Evolutionary conservation across 768 basidiomycete species (phyloP).

Genomic region (Boletus patriciae): DNA sequence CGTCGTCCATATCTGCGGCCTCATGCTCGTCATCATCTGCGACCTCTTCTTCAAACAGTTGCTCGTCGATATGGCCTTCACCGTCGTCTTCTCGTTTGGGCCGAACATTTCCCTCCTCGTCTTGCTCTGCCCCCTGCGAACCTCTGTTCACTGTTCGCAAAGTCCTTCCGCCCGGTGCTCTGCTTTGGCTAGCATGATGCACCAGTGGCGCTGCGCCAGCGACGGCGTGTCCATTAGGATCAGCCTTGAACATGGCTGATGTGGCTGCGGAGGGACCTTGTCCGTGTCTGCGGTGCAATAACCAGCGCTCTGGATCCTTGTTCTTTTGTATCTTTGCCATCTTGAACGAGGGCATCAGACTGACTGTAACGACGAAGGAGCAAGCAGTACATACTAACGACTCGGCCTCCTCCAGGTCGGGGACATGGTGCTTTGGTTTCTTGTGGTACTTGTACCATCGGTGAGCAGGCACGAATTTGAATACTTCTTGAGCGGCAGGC

Average conservation of each 20-base stretch:
- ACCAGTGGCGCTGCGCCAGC: slow-evolving; percentile 48
- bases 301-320: slow-evolving; percentile 72
- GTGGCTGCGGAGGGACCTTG: slow-evolving; percentile 61
- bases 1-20: slow-evolving; percentile 72
- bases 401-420: slow-evolving; percentile 66
- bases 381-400: slow-evolving; percentile 49
- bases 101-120: slow-evolving; percentile 58
- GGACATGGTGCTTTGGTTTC: slow-evolving; percentile 71
- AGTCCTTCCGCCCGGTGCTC: slow-evolving; percentile 67
- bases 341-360: slow-evolving; percentile 10
- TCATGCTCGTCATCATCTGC: slow-evolving; percentile 86
- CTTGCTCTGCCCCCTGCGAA: slow-evolving; percentile 59
- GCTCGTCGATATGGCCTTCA: slow-evolving; percentile 82
- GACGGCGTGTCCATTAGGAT: slow-evolving; percentile 48
- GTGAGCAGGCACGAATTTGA: slow-evolving; percentile 85
- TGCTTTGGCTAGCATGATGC: slow-evolving; percentile 50
- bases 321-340: slow-evolving; percentile 60
- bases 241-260: slow-evolving; percentile 67
- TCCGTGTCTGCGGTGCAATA: slow-evolving; percentile 59
- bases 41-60: slow-evolving; percentile 79
- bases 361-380: not conserved
- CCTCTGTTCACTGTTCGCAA: slow-evolving; percentile 71
- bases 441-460: slow-evolving; percentile 95
- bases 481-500: slow-evolving; percentile 76
- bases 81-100: slow-evolving; percentile 63